These are phyloP conservation scores for Phaeoacremonium minimum DNA, from an alignment of 2,329 filamentous ascomycete genomes.

Conservation along the genomic window DNA sequence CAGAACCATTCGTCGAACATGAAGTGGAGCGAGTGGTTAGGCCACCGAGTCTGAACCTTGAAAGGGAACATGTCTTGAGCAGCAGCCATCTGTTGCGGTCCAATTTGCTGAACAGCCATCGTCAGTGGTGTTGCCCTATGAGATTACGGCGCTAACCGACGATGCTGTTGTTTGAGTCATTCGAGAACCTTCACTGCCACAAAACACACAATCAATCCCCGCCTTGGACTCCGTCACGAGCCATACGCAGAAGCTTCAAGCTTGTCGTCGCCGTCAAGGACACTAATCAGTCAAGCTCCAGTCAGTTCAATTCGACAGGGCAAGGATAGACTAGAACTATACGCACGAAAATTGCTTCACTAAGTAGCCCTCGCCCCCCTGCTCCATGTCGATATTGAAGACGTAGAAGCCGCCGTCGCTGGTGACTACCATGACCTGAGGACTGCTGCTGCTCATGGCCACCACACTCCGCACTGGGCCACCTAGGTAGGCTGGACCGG, in stretches of 20 bases:
- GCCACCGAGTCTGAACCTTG: too few relatives aligned
- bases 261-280: constrained; percentile 52
- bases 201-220: too few relatives aligned
- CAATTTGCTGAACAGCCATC: too few relatives aligned
- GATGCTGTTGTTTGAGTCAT: too few relatives aligned
- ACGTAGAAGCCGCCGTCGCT: constrained; percentile 94
- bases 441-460: constrained; percentile 90
- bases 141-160: too few relatives aligned
- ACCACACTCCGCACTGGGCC: constrained; percentile 82
- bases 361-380: constrained; percentile 86
- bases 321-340: constrained; percentile 1
- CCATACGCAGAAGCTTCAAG: constrained; percentile 38
- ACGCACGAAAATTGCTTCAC: constrained; percentile 91
- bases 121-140: too few relatives aligned
- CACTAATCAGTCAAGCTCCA: constrained; percentile 23
- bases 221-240: too few relatives aligned
- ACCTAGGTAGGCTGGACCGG: constrained; percentile 13
- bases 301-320: constrained; percentile 1
- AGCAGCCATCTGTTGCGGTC: too few relatives aligned
- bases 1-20: too few relatives aligned
- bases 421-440: constrained; percentile 97
- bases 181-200: too few relatives aligned
- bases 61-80: too few relatives aligned
- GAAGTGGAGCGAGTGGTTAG: too few relatives aligned
- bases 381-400: constrained; percentile 91